These are phyloP conservation scores for Pseudogymnoascus destructans DNA, from an alignment of 2,329 filamentous ascomycete species.

Conservation along the genomic window DNA sequence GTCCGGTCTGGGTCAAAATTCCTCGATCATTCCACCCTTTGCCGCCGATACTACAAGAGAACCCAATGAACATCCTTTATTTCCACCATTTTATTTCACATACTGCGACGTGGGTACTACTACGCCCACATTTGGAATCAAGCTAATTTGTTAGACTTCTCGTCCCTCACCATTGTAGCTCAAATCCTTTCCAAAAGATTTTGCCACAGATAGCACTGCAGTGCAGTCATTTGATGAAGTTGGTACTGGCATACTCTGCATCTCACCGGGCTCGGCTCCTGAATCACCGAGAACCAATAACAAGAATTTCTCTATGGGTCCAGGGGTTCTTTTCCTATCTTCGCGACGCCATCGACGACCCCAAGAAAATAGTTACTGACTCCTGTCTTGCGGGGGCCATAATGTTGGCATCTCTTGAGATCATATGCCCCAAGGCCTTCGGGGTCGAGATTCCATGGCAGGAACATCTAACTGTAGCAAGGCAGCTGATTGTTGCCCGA, in stretches of 20 bases:
- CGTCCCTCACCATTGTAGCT: constrained; percentile 36
- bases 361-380: constrained; percentile 51
- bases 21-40: constrained; percentile 34
- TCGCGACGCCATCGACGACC: constrained; percentile 49
- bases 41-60: constrained; percentile 44
- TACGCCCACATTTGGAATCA: neutral
- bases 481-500: constrained; percentile 59
- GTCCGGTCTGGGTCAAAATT: constrained; percentile 9
- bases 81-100: constrained; percentile 42
- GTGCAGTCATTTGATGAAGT: constrained; percentile 59
- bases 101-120: constrained; percentile 9
- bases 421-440: constrained; percentile 70
- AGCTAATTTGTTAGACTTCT: constrained; percentile 62
- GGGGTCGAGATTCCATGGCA: constrained; percentile 74
- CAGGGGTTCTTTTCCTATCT: constrained; percentile 65
- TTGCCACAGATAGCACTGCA: constrained; percentile 49
- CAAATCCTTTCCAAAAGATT: constrained; percentile 40
- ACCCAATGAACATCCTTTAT: constrained; percentile 69
- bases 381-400: constrained; percentile 68
- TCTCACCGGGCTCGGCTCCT: constrained; percentile 66
- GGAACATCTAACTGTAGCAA: constrained; percentile 60
- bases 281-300: constrained; percentile 58
- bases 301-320: constrained; percentile 70
- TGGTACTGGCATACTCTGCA: constrained; percentile 73
- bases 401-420: constrained; percentile 73